Percentiles rank a stretch among this genome's conserved stretches.
phyloP scores from a whole-genome alignment of 1,284 basidiomycete genomes.

The Cryptococcus sp. region DNA sequence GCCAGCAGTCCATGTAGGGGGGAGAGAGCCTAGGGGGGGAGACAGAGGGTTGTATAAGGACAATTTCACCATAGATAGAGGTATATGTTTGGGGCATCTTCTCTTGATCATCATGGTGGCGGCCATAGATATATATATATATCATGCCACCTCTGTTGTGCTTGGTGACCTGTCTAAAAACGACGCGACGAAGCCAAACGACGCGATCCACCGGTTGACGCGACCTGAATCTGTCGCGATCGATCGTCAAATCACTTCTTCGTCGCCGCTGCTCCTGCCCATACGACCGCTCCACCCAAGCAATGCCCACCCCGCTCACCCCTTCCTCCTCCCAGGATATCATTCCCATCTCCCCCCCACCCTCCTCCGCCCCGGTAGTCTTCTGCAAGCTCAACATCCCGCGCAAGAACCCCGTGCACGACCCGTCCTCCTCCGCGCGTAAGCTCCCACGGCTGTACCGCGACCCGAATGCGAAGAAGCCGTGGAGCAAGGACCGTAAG shows the following conservation, averaged over 20 bases:
- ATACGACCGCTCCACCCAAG: not conserved
- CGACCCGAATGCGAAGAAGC: not conserved
- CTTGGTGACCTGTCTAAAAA: too few relatives aligned
- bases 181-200: too few relatives aligned
- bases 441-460: conserved; percentile 1
- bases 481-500: not conserved
- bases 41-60: not conserved
- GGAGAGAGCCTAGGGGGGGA: too few relatives aligned
- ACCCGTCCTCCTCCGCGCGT: not conserved
- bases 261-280: not conserved
- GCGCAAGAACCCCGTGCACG: not conserved
- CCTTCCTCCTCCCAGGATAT: conserved; percentile 40
- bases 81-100: not conserved
- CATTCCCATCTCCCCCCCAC: conserved; percentile 32
- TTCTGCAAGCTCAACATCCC: not conserved
- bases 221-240: not conserved
- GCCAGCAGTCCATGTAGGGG: too few relatives aligned
- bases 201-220: not conserved
- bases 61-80: not conserved
- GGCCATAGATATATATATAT: too few relatives aligned
- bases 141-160: too few relatives aligned
- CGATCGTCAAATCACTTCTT: too few relatives aligned
- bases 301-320: conserved; percentile 27
- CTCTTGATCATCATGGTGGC: not conserved
- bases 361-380: not conserved